Conservation (phyloP, 2,329 filamentous ascomycete genomes). For the Calcarisporium arbuscula region DNA sequence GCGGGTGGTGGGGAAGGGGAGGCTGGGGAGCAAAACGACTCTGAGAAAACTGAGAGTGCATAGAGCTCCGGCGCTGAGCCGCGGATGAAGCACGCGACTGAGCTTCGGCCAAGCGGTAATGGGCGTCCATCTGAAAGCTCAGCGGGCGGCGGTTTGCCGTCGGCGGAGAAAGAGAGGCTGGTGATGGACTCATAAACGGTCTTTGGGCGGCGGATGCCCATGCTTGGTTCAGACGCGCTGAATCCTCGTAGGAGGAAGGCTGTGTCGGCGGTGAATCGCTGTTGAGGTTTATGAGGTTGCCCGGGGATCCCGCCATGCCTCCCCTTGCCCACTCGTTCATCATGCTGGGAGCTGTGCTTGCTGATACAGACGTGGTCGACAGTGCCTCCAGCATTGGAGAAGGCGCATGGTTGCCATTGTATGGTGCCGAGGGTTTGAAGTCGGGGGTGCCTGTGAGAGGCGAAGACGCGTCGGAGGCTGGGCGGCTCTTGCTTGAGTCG, state of each 20-base stretch:
- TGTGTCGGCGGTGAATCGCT: slow-evolving; percentile 48
- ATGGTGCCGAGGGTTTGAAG: slow-evolving; percentile 33
- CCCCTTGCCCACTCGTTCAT: slow-evolving; percentile 39
- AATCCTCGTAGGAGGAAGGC: slow-evolving; percentile 46
- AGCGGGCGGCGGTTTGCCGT: slow-evolving; percentile 36
- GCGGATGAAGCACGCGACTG: slow-evolving; percentile 29
- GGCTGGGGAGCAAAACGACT: slow-evolving; percentile 41
- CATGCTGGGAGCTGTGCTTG: slow-evolving; percentile 41
- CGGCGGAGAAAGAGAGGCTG: slow-evolving; percentile 34
- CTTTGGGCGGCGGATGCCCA: slow-evolving; percentile 43
- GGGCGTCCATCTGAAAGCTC: slow-evolving; percentile 48
- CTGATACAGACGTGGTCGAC: slow-evolving; percentile 42
- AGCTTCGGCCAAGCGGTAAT: slow-evolving; percentile 35
- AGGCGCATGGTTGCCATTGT: slow-evolving; percentile 35
- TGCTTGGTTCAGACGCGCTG: slow-evolving; percentile 34
- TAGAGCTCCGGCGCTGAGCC: slow-evolving; percentile 36
- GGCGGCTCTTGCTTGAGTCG: slow-evolving; percentile 27
- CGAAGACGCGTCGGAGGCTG: slow-evolving; percentile 37
- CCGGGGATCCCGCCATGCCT: slow-evolving; percentile 44
- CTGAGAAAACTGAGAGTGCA: slow-evolving; percentile 44
- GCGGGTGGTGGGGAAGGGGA: slow-evolving; percentile 68
- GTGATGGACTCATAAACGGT: slow-evolving; percentile 36
- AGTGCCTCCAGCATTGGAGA: slow-evolving; percentile 44
- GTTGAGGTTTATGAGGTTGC: slow-evolving; percentile 44
- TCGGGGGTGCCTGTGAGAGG: slow-evolving; percentile 39